Percentiles rank a stretch among this genome's conserved stretches.
Conservation (phyloP, 169 alveolate genomes). For the Plasmodium coatneyi region DNA sequence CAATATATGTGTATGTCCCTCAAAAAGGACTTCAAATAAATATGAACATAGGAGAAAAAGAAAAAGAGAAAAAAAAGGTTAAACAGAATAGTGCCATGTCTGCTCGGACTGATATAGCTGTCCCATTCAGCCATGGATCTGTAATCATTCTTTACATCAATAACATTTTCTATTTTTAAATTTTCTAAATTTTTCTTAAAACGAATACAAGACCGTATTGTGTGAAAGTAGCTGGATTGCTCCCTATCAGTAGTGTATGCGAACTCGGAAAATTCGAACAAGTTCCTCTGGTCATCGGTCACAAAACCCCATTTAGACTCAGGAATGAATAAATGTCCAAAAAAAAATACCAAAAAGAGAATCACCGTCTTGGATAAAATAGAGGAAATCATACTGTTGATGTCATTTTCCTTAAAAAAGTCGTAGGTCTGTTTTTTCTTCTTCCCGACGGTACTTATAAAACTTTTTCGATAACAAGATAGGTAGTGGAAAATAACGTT, state of each 20-base stretch:
- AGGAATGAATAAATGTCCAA: constrained; percentile 72
- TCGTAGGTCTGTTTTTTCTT: constrained; percentile 18
- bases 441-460: constrained; percentile 11
- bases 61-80: constrained; percentile 61
- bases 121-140: constrained; percentile 72
- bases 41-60: constrained; percentile 42
- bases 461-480: constrained; percentile 61
- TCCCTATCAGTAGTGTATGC: constrained; percentile 22
- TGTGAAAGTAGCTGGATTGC: constrained; percentile 6
- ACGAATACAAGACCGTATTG: constrained; percentile 54
- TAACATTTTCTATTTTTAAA: constrained; percentile 20
- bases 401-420: constrained; percentile 33
- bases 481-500: constrained; percentile 50
- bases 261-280: constrained; percentile 48
- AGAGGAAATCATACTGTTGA: constrained; percentile 29
- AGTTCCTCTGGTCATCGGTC: constrained; percentile 3
- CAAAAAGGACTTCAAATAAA: constrained; percentile 51
- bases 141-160: constrained; percentile 50
- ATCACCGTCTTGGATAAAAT: constrained; percentile 31
- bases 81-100: constrained; percentile 71
- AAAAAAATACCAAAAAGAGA: constrained; percentile 24
- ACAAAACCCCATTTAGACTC: constrained; percentile 51
- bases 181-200: constrained; percentile 68
- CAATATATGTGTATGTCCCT: constrained; percentile 10
- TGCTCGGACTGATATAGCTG: constrained; percentile 47